These are phyloP conservation scores for Rubroshorea leprosula DNA, from an alignment of 345 rosid species.

Conservation along the genomic window DNA sequence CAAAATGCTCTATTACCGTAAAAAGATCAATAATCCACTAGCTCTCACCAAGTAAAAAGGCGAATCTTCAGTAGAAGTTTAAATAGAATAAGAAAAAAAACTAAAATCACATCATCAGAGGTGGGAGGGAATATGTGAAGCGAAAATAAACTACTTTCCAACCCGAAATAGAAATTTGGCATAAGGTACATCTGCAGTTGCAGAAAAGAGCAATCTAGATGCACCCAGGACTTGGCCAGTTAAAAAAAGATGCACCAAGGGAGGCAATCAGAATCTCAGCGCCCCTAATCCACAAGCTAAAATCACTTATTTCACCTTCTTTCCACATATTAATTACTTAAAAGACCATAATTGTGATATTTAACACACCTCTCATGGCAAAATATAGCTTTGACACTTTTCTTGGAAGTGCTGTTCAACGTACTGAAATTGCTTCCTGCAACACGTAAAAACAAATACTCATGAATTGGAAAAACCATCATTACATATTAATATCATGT, in stretches of 20 bases:
- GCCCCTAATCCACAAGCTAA: not conserved
- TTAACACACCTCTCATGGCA: constrained; percentile 72
- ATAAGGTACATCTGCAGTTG: too few species aligned
- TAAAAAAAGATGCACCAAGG: too few species aligned
- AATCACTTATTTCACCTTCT: not conserved
- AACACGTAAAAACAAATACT: not conserved
- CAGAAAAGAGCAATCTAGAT: too few species aligned
- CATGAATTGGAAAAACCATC: not conserved
- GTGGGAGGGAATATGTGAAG: too few species aligned
- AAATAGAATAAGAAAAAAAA: not conserved
- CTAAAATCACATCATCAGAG: not conserved
- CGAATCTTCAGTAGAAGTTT: not conserved
- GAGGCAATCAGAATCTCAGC: too few species aligned
- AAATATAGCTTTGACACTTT: constrained; percentile 74
- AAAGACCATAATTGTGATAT: not conserved
- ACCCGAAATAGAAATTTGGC: too few species aligned
- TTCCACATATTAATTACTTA: not conserved
- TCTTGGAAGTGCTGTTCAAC: constrained; percentile 73
- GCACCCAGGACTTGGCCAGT: too few species aligned
- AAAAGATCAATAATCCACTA: not conserved
- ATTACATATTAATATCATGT: not conserved
- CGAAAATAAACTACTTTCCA: too few species aligned
- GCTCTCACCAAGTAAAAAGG: not conserved
- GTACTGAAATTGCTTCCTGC: constrained; percentile 75
- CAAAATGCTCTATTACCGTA: constrained; percentile 74